phyloP scores from a whole-genome alignment of 129 eudicot species.

The Gnaphalium uliginosum region DNA sequence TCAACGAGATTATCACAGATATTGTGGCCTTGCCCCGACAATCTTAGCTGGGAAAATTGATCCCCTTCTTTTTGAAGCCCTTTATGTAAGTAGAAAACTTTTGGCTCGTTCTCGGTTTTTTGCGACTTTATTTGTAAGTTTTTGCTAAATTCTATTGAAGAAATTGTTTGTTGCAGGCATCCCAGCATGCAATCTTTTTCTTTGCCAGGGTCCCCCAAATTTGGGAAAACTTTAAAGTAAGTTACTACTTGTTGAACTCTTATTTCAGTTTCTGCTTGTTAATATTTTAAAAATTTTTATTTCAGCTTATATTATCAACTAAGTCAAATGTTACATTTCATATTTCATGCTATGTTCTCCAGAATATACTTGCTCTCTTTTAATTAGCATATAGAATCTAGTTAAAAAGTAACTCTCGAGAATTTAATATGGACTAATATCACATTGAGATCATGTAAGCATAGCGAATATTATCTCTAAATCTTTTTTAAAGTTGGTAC shows the following conservation, averaged over 20 bases:
- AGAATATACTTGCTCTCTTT: not conserved
- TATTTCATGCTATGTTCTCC: not conserved
- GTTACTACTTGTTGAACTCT: conserved; percentile 8
- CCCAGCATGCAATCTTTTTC: conserved; percentile 93
- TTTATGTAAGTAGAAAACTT: conserved; percentile 63
- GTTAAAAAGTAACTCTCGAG: not conserved
- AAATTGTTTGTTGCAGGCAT: conserved; percentile 64
- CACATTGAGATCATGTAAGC: not conserved
- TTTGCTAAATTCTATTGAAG: conserved; percentile 9
- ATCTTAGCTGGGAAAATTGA: conserved; percentile 87
- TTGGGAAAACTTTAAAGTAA: conserved; percentile 70
- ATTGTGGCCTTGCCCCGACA: conserved; percentile 89
- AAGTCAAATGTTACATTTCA: not conserved
- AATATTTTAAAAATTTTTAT: not conserved
- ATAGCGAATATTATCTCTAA: too few species aligned
- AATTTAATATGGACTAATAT: not conserved
- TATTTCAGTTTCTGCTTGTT: not conserved
- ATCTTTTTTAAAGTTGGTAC: not conserved
- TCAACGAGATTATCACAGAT: conserved; percentile 51
- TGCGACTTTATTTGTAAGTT: not conserved
- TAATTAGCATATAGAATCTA: not conserved
- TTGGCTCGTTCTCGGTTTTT: not conserved
- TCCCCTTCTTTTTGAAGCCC: conserved; percentile 95
- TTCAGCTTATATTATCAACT: too few species aligned
- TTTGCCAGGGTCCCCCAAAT: conserved; percentile 94